phyloP scores from a whole-genome alignment of 257 asterid genomes.

The Solanum ossicruentum region DNA sequence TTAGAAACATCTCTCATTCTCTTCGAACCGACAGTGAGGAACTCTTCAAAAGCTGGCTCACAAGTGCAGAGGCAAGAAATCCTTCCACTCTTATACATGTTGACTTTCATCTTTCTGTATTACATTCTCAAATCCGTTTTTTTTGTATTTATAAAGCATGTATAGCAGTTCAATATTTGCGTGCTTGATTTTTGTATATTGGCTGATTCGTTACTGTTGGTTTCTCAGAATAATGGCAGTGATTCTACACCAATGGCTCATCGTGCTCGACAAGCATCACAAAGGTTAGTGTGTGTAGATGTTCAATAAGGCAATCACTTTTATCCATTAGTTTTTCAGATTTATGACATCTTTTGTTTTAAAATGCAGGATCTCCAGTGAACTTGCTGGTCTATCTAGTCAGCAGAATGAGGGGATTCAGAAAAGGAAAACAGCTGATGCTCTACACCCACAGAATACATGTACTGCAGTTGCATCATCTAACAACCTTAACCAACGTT shows the following conservation, averaged over 20 bases:
- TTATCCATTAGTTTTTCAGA: not conserved
- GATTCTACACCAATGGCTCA: slow-evolving; percentile 24
- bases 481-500: slow-evolving; percentile 17
- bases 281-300: slow-evolving; percentile 35
- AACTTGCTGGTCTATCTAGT: slow-evolving; percentile 34
- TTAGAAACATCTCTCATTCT: slow-evolving; percentile 48
- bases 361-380: slow-evolving; percentile 57
- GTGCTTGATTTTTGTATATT: not conserved
- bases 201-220: not conserved
- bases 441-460: slow-evolving; percentile 9
- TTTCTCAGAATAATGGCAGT: slow-evolving; percentile 36
- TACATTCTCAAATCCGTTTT: not conserved
- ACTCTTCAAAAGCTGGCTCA: slow-evolving; percentile 83
- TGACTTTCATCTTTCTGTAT: not conserved
- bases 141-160: not conserved
- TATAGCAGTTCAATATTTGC: not conserved
- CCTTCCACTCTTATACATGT: not conserved
- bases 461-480: slow-evolving; percentile 27
- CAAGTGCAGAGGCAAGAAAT: slow-evolving; percentile 64
- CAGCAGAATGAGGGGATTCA: slow-evolving; percentile 30
- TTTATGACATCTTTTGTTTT: not conserved
- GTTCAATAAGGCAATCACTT: not conserved
- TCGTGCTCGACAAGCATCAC: slow-evolving; percentile 55
- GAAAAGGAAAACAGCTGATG: slow-evolving; percentile 23
- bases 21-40: slow-evolving; percentile 69